Evolutionary conservation across 2,329 filamentous ascomycete genomes (phyloP).

Genomic region (Colletotrichum phormii): DNA sequence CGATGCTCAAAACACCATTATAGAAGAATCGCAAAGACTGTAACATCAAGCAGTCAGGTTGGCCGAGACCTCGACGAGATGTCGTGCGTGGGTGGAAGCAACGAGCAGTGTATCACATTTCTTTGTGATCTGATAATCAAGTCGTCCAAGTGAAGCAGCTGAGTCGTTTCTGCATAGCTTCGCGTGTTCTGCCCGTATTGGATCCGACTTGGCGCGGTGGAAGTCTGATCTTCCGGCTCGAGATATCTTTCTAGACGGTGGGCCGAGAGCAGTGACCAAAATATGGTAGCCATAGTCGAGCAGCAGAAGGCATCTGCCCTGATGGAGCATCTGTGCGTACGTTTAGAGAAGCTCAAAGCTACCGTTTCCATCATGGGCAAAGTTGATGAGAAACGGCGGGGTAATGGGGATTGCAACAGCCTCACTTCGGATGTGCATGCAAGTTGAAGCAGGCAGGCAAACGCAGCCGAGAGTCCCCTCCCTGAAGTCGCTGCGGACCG

Average conservation of each 20-base stretch:
- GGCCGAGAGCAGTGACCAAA: not conserved
- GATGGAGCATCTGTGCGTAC: not conserved
- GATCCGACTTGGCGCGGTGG: conserved; percentile 16
- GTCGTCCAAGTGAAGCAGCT: not conserved
- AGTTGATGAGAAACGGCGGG: conserved; percentile 10
- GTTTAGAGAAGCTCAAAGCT: not conserved
- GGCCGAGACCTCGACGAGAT: not conserved
- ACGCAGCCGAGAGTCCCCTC: conserved; percentile 6
- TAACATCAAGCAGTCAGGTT: not conserved
- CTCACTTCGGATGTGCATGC: conserved; percentile 23
- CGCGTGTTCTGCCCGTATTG: not conserved
- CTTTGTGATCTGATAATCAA: conserved; percentile 2
- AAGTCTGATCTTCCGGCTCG: conserved; percentile 21
- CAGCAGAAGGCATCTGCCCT: conserved; percentile 5
- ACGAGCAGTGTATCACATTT: not conserved
- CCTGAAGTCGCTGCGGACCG: conserved; percentile 6
- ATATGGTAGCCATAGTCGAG: conserved; percentile 5
- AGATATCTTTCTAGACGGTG: conserved; percentile 11
- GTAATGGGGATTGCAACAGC: conserved; percentile 8
- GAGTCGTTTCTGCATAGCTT: conserved; percentile 8
- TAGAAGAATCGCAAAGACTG: not conserved
- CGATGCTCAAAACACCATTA: not conserved
- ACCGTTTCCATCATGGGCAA: conserved; percentile 5
- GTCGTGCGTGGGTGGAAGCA: not conserved
- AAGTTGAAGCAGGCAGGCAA: not conserved